Evolutionary conservation across 2,329 filamentous ascomycete genomes (phyloP), one percentile per base, ranked within the genome.

Genomic region (Nannizziopsis arthrosporioides): DNA sequence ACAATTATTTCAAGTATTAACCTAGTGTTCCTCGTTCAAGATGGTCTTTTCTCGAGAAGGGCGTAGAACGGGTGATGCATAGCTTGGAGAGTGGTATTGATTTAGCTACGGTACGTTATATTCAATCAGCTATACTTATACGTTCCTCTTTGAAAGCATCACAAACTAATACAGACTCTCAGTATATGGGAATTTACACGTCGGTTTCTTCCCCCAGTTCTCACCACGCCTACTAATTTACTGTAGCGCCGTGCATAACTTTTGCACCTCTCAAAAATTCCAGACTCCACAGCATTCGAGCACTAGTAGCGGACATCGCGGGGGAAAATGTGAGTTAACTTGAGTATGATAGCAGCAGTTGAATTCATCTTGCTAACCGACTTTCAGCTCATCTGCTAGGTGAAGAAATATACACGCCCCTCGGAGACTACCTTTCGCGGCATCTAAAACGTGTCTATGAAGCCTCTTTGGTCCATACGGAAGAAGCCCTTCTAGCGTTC

Each of bases 121-220:
- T 27, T 27, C 22, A 27, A 4, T 36, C 14, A 17, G 8, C 11
- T 30, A 40, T 45, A 27, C 18, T 19, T 47, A 42, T 31, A 7
- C 30, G 27, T 10, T 12, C 15, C 9, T 27, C 7, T 43, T 47
- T 11, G 53, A 59, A 42, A 60, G 35, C 17, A 5, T 10, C 35
- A 15, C 12, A 30, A 38, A 7, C 40, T 51, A 51, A 36, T 27
- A 49, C 50, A 17, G 31, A 39, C 49, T 42, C 52, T 19, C 62
- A 84, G 74, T 96, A 96, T 69, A 95, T 96, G 90, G 87, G 85
- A 49, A 81, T 95, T 52, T 96, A 96, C 70, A 95, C 90, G 83
- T 87, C 63, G 56, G 69, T 66, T 49, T 11, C 45, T 31, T 42
- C 37, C 37, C 18, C 27, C 6, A 59, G 14, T 57, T 32, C 32